Base-by-base conservation (phyloP, 140 eudicot species). In the Bidens hawaiensis region DNA sequence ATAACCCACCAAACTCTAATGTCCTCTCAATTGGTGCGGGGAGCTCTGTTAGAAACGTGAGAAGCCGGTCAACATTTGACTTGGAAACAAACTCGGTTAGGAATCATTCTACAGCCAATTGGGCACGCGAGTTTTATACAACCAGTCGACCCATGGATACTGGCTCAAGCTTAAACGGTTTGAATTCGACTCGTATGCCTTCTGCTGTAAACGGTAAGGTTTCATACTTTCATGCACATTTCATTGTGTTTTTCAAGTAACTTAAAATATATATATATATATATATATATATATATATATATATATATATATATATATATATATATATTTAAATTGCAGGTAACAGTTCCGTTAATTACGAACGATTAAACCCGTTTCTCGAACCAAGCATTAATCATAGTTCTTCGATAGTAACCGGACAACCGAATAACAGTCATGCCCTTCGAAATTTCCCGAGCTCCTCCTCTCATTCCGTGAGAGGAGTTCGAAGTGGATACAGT, bases 1-100 rank as follows among this genome's bases (percentile, higher is more conserved):
- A 67, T 18, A 40, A 58, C 65, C 25, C 62, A 17, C 17, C 53
- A n/a, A 54, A 53, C 46, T 70, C 82, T 18, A 67, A 67, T 30
- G 56, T 61, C 17, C 56, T 67, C 12, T 11, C 56, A 18, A 50
- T 74, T 60, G 79, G 74, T 24, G 78, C 75, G 17, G 95, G 82
- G 45, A 71, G 71, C 55, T 62, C 91, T 70, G 22, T 30, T 22
- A 76, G 93, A 57, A 87, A 87, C 65, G 94, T 87, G 67, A 76
- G 94, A 69, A 81, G 86, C 58, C 78, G 89, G 72, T 64, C 78
- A 31, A 34, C 77, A 16, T 31, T 78, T 71, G 96, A 83, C 46
- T n/a, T 66, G 69, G 79, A 74, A 66, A 22, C 69, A 3, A 59
- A 49, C 30, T 17, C 68, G 17, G 27, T 47, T 34, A 65, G 73